Evolutionary conservation across 2,329 filamentous ascomycete genomes (phyloP).

Genomic region (Aaosphaeria arxii): DNA sequence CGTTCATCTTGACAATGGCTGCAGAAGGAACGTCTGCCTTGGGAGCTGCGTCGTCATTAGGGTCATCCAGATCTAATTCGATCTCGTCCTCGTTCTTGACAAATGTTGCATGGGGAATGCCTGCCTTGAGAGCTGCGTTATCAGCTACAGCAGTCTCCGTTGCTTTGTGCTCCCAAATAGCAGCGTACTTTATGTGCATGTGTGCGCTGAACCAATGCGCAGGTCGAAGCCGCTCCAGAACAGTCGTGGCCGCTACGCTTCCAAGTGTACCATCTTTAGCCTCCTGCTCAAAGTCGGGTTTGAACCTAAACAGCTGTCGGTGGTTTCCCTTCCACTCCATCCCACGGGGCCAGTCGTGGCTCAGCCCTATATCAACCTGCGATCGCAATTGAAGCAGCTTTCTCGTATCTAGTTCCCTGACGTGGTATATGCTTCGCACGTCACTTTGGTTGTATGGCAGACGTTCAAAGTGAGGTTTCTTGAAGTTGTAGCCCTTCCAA

Average conservation of each 20-base stretch:
- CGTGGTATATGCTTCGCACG: conserved; percentile 80
- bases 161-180: conserved; percentile 52
- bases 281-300: conserved; percentile 73
- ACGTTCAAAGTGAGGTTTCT: conserved; percentile 77
- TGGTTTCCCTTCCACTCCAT: conserved; percentile 77
- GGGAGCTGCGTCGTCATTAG: too few relatives aligned
- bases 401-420: conserved; percentile 84
- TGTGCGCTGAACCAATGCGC: conserved; percentile 88
- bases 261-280: conserved; percentile 73
- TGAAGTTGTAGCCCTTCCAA: conserved; percentile 89
- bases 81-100: conserved; percentile 33
- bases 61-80: conserved; percentile 32
- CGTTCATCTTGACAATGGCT: not conserved
- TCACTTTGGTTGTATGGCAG: conserved; percentile 79
- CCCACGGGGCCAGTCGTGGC: conserved; percentile 90
- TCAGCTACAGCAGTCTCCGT: conserved; percentile 16
- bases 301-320: conserved; percentile 65
- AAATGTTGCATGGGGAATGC: conserved; percentile 10
- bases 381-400: conserved; percentile 82
- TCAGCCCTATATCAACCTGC: conserved; percentile 86
- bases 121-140: conserved; percentile 1
- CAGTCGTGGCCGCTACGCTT: conserved; percentile 72
- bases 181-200: conserved; percentile 83
- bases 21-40: not conserved
- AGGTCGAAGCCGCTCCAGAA: conserved; percentile 79